Evolutionary conservation across 2,329 filamentous ascomycete species (phyloP).

Genomic region (Arthroderma sp.): DNA sequence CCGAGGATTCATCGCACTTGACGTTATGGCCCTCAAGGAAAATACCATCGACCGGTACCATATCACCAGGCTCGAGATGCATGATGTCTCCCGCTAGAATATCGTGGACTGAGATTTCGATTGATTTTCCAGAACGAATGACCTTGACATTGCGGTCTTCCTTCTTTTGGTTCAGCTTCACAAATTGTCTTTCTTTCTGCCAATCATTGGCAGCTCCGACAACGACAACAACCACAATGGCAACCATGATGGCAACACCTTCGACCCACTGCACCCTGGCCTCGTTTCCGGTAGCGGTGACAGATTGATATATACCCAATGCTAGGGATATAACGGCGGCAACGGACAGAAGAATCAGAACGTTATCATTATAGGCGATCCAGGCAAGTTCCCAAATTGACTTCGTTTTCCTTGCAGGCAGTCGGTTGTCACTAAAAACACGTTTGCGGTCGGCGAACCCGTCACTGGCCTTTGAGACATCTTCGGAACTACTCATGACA

Average conservation of each 20-base stretch:
- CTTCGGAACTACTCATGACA: constrained; percentile 13
- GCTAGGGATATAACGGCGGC: constrained; percentile 63
- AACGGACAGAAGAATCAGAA: constrained; percentile 58
- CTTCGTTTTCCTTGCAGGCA: constrained; percentile 59
- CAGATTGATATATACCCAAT: constrained; percentile 62
- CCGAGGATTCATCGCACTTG: constrained; percentile 62
- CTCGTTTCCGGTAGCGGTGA: constrained; percentile 42
- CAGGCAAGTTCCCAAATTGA: constrained; percentile 58
- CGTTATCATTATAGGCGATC: constrained; percentile 75
- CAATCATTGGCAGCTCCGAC: constrained; percentile 55
- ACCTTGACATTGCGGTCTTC: constrained; percentile 64
- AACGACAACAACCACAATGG: constrained; percentile 52
- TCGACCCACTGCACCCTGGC: constrained; percentile 53
- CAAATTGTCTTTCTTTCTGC: constrained; percentile 56
- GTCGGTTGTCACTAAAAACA: constrained; percentile 55
- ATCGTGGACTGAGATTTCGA: constrained; percentile 58
- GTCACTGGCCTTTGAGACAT: constrained; percentile 20
- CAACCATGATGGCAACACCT: constrained; percentile 54
- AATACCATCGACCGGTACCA: constrained; percentile 61
- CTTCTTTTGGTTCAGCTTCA: constrained; percentile 61
- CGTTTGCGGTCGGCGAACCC: constrained; percentile 53
- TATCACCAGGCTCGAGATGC: constrained; percentile 59
- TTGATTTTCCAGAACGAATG: constrained; percentile 58
- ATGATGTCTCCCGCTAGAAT: constrained; percentile 63
- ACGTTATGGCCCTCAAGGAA: constrained; percentile 54